Base-by-base conservation (phyloP, 306 rosid genomes). In the Pueraria montana region DNA sequence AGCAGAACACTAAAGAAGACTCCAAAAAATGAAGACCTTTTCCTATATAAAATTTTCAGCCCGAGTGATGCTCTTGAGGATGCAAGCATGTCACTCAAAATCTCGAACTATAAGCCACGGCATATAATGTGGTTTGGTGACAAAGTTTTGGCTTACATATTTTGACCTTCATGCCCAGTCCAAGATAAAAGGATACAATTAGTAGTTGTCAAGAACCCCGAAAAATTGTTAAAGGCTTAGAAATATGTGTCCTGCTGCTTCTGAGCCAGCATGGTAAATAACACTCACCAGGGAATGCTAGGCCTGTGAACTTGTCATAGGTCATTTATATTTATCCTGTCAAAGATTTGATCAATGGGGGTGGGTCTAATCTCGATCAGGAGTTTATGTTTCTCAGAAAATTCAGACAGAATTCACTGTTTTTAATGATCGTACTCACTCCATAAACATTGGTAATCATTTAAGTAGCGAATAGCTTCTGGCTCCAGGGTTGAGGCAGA, bases 61-160 rank as follows among this genome's bases (percentile, higher is more conserved):
- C 38, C 5, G 7, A 68, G 18, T 21, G 55, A 42, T 18, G 13
- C 27, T 3, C 52, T 32, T 34, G 40, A 49, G 16, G 74, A 49
- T 49, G 53, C 45, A n/a, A 79, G 82, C 67, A 66, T 23, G 56
- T 16, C 27, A 50, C 66, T 36, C 16, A 53, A 20, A 48, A 46
- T 46, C 23, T 62, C 24, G 21, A 48, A 18, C 20, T 55, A 6
- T 20, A 27, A 26, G 40, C 36, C 53, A 65, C 65, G 2, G 38
- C 38, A 34, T 34, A 5, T 34, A 34, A 34, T 34, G 38, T 6
- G 4, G 24, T 30, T 40, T 1, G 6, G 23, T 48, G 12, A n/a
- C 6, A 18, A 45, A 21, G 2, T 48, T 49, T 49, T 65, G 58
- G 50, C 74, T 8, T 76, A n/a, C 45, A 24, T 9, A 34, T 58